Percentiles rank a stretch among this genome's conserved stretches.
phyloP scores from a whole-genome alignment of 2,329 filamentous ascomycete genomes.

The Cadophora sp. region DNA sequence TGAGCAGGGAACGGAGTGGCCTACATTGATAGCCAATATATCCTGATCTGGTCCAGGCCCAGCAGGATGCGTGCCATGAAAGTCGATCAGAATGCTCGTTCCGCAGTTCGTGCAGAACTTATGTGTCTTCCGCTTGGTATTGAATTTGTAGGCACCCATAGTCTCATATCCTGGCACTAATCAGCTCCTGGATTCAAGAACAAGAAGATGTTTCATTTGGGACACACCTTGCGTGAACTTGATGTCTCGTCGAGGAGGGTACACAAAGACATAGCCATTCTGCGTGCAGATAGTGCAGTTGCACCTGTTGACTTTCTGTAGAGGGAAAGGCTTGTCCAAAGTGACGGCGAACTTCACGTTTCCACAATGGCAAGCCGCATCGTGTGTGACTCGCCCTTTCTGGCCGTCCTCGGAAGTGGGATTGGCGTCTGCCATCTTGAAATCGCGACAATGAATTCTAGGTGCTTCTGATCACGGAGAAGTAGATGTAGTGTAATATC shows the following conservation, averaged over 20 bases:
- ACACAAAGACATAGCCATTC: conserved; percentile 53
- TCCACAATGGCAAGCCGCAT: conserved; percentile 63
- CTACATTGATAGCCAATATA: conserved; percentile 36
- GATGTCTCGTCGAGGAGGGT: conserved; percentile 36
- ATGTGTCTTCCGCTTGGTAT: conserved; percentile 27
- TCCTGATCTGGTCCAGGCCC: conserved; percentile 34
- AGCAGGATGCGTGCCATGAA: conserved; percentile 16
- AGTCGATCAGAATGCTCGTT: conserved; percentile 35
- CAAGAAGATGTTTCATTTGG: neutral
- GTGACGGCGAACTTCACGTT: conserved; percentile 56
- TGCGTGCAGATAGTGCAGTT: conserved; percentile 70
- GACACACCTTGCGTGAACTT: conserved; percentile 26
- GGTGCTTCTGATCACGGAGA: no score
- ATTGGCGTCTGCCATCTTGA: conserved; percentile 6
- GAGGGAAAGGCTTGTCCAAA: conserved; percentile 54
- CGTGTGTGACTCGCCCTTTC: conserved; percentile 48
- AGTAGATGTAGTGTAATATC: neutral
- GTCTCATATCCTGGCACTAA: conserved; percentile 26
- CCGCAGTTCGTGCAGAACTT: conserved; percentile 38
- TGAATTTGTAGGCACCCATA: conserved; percentile 21
- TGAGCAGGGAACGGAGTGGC: conserved; percentile 10
- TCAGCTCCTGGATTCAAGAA: neutral
- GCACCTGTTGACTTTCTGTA: conserved; percentile 62
- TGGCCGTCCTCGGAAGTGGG: conserved; percentile 11
- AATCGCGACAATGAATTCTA: neutral